These are phyloP conservation scores for Phytopythium oedochilum DNA, from an alignment of 352 stramenopile genomes.

Conservation along the genomic window DNA sequence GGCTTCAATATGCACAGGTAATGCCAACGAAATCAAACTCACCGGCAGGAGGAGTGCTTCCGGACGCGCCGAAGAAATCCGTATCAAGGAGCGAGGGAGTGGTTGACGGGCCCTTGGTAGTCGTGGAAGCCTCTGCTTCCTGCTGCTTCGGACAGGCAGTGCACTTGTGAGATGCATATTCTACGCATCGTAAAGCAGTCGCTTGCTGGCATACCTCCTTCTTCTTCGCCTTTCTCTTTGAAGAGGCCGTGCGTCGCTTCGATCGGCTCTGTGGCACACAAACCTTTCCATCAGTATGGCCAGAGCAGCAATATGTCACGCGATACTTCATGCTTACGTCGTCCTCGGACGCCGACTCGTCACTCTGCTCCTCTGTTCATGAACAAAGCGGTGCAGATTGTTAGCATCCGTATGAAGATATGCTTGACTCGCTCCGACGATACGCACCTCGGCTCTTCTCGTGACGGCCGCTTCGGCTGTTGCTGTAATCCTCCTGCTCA, in stretches of 20 bases:
- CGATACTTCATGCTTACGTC: slow-evolving; percentile 22
- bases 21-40: slow-evolving; percentile 5
- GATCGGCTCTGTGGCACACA: slow-evolving; percentile 13
- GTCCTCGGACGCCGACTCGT: slow-evolving; percentile 71
- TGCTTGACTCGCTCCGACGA: background rate
- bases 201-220: slow-evolving; percentile 33
- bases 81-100: slow-evolving; percentile 69
- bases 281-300: background rate
- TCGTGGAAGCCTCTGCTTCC: slow-evolving; percentile 26
- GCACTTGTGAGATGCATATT: background rate
- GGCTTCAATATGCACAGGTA: background rate
- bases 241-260: slow-evolving; percentile 56
- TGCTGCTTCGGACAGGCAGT: slow-evolving; percentile 13
- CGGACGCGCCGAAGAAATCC: slow-evolving; percentile 61
- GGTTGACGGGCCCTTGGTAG: slow-evolving; percentile 51
- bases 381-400: background rate
- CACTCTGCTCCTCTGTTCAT: slow-evolving; percentile 40
- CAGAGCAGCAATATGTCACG: background rate
- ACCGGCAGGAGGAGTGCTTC: slow-evolving; percentile 31
- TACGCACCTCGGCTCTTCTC: slow-evolving; percentile 33
- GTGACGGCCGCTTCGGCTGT: slow-evolving; percentile 25
- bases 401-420: background rate
- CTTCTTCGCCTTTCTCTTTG: slow-evolving; percentile 70
- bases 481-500: slow-evolving; percentile 46
- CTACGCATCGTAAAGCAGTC: background rate